A percentile compares a stretch with the other conserved stretches of the same genome.
phyloP scores from a whole-genome alignment of 2,329 filamentous ascomycete genomes.

The Zarea fungicola region DNA sequence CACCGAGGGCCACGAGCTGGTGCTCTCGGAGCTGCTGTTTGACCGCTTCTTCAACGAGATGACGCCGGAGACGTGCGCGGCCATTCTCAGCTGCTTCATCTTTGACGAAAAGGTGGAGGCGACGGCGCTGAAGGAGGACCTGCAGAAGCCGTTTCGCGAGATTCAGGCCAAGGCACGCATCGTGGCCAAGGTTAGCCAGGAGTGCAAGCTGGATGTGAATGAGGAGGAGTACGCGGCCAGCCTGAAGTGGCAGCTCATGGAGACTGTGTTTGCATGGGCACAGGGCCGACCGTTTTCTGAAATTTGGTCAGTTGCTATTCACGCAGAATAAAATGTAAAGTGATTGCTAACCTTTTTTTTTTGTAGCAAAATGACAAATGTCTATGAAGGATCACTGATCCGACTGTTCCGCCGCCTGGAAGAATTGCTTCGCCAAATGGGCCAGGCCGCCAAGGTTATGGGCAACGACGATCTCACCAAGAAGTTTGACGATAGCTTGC shows the following conservation, averaged over 20 bases:
- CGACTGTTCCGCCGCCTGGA: conserved; percentile 93
- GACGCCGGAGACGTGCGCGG: conserved; percentile 78
- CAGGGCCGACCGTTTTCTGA: conserved; percentile 85
- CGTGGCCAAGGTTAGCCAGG: conserved; percentile 88
- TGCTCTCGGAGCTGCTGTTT: conserved; percentile 89
- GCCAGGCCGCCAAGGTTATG: conserved; percentile 95
- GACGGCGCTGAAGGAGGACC: conserved; percentile 70
- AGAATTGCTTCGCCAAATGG: conserved; percentile 91
- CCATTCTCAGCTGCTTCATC: conserved; percentile 88
- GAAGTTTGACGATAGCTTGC: conserved; percentile 84
- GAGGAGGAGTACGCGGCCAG: conserved; percentile 88
- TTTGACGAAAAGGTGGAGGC: conserved; percentile 94
- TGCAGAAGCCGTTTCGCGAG: conserved; percentile 79
- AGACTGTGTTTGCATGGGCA: conserved; percentile 88
- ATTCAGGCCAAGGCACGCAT: conserved; percentile 82
- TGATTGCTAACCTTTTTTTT: conserved; percentile 20
- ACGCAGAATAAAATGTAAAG: background rate
- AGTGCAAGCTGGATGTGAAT: conserved; percentile 90
- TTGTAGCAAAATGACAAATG: conserved; percentile 99
- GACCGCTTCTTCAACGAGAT: conserved; percentile 98
- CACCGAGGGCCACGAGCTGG: conserved; percentile 80
- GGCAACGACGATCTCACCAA: conserved; percentile 87
- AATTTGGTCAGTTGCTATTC: conserved; percentile 70
- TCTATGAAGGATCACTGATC: conserved; percentile 94
- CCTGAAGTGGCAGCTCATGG: conserved; percentile 95